These are phyloP conservation scores for Gynandropsis gynandra DNA, from an alignment of 345 rosid genomes.

Conservation along the genomic window DNA sequence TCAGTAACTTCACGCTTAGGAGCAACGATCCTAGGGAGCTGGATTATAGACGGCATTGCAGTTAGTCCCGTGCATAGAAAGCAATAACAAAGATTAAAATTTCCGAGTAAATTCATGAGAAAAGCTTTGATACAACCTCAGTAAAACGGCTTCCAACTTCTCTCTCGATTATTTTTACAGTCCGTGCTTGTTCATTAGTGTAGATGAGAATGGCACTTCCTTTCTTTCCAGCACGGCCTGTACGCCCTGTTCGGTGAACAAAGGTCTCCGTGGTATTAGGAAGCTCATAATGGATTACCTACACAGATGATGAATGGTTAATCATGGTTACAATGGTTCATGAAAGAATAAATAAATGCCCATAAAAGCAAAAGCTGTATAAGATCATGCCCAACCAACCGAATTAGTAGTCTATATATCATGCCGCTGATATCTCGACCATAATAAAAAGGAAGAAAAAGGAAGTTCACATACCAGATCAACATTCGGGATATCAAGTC, in stretches of 20 bases:
- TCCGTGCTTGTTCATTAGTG: slow-evolving; percentile 58
- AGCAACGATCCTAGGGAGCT: slow-evolving; percentile 73
- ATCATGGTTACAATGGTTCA: too few relatives aligned
- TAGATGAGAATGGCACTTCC: slow-evolving; percentile 84
- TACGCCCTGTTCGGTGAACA: slow-evolving; percentile 96
- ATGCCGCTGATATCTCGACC: neutral
- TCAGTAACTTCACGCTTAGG: slow-evolving; percentile 43
- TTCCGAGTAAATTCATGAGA: neutral
- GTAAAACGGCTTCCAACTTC: slow-evolving; percentile 87
- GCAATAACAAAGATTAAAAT: too few relatives aligned
- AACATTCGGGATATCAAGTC: slow-evolving; percentile 96
- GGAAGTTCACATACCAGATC: slow-evolving; percentile 63
- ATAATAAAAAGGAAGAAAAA: neutral
- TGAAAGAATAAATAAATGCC: neutral
- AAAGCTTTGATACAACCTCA: slow-evolving; percentile 41
- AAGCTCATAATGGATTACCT: slow-evolving; percentile 91
- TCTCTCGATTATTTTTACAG: slow-evolving; percentile 57
- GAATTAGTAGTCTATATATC: too few relatives aligned
- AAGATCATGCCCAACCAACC: neutral
- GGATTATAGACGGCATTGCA: slow-evolving; percentile 20
- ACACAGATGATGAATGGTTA: slow-evolving; percentile 7
- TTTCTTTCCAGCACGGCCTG: slow-evolving; percentile 99
- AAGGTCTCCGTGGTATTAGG: slow-evolving; percentile 85
- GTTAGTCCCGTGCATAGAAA: neutral
- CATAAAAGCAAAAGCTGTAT: neutral